These are phyloP conservation scores for Scenedesmus sp. DNA, from an alignment of 163 green algal species.

Conservation along the genomic window DNA sequence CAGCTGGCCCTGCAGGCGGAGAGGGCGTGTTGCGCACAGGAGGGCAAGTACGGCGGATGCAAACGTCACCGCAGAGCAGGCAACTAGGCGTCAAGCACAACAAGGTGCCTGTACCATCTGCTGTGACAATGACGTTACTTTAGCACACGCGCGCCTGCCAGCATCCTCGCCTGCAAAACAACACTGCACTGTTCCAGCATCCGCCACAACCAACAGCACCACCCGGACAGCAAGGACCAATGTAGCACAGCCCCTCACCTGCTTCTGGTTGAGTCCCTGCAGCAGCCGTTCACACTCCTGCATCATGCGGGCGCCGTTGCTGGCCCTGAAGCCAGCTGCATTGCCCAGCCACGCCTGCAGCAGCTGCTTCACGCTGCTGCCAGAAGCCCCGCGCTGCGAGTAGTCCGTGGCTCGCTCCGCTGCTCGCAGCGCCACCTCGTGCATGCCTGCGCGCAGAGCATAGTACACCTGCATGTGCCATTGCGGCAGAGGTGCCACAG, in stretches of 20 bases:
- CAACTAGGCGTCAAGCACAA: too few relatives aligned
- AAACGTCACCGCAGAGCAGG: too few relatives aligned
- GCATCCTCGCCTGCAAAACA: too few relatives aligned
- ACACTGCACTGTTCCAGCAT: too few relatives aligned
- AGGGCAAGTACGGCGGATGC: too few relatives aligned
- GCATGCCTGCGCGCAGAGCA: conserved; percentile 83
- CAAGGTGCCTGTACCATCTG: too few relatives aligned
- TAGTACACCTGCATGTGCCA: conserved; percentile 29
- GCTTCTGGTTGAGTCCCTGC: conserved; percentile 46
- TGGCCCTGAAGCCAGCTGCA: conserved; percentile 19
- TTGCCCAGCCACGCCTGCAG: conserved; percentile 70
- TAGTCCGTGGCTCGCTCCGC: conserved; percentile 63
- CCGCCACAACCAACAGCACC: too few relatives aligned
- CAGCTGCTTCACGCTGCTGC: conserved; percentile 57
- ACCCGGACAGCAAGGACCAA: background rate
- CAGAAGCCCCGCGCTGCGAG: conserved; percentile 29
- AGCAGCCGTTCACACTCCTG: conserved; percentile 83
- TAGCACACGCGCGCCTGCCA: too few relatives aligned
- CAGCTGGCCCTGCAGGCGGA: conserved; percentile 22
- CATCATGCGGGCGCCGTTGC: conserved; percentile 42
- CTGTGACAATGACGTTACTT: too few relatives aligned
- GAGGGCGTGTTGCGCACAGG: too few relatives aligned
- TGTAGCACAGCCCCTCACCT: background rate
- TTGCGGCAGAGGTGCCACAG: background rate
- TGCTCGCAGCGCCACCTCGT: conserved; percentile 77